Conservation (phyloP, 495 filamentous ascomycete species). For the Daldinia caldariorum region DNA sequence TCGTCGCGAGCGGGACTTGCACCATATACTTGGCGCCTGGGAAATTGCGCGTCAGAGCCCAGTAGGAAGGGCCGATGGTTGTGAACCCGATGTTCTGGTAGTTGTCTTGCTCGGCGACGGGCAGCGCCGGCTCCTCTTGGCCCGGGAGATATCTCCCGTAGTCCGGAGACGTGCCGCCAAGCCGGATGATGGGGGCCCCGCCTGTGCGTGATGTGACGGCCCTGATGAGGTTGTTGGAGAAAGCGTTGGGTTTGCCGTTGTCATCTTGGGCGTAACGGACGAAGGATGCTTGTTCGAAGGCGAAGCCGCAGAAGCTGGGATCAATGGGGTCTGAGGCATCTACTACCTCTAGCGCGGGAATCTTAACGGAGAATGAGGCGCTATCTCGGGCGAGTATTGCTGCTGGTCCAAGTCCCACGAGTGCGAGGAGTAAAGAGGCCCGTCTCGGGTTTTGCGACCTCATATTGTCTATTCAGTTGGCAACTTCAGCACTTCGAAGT, state of each 20-base stretch:
- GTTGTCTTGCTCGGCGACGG: slow-evolving; percentile 44
- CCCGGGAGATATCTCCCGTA: slow-evolving; percentile 46
- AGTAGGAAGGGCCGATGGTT: slow-evolving; percentile 46
- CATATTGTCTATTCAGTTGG: slow-evolving; percentile 8
- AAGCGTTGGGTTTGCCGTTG: slow-evolving; percentile 37
- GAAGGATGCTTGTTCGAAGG: slow-evolving; percentile 47
- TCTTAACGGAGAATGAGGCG: slow-evolving; percentile 24
- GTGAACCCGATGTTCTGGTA: slow-evolving; percentile 46
- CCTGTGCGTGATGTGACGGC: slow-evolving; percentile 45
- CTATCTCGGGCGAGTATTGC: slow-evolving; percentile 17
- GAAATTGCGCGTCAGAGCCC: slow-evolving; percentile 42
- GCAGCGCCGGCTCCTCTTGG: slow-evolving; percentile 42
- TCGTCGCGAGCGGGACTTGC: slow-evolving; percentile 47
- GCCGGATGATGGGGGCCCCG: slow-evolving; percentile 43
- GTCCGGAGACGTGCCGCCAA: slow-evolving; percentile 45
- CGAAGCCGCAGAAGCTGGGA: slow-evolving; percentile 41
- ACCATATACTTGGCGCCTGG: slow-evolving; percentile 43
- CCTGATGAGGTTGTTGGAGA: slow-evolving; percentile 45
- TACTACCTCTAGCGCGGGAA: slow-evolving; percentile 15
- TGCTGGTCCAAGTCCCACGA: slow-evolving; percentile 18
- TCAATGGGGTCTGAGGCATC: slow-evolving; percentile 35
- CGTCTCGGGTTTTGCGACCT: slow-evolving; percentile 3
- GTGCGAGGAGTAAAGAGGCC: slow-evolving; percentile 24
- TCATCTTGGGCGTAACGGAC: slow-evolving; percentile 44
- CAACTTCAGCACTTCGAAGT: neutral